Conservation (phyloP, 2,329 filamentous ascomycete genomes). For the Metarhizium anisopliae region DNA sequence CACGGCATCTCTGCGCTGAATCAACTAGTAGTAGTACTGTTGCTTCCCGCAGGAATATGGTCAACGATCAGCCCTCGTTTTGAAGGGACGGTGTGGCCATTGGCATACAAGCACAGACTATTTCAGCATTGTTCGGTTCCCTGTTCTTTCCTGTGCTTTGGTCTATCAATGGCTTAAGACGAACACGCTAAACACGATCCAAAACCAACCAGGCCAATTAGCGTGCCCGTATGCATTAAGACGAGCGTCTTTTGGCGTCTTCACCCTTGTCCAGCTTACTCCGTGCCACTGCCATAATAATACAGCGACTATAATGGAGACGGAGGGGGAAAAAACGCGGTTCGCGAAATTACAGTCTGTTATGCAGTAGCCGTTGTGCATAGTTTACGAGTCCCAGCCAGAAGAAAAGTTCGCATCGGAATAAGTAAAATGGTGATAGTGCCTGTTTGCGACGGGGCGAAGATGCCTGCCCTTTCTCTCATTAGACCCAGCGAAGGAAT, state of each 20-base stretch:
- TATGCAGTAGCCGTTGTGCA: background rate
- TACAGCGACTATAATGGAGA: no score
- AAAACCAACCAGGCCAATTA: no score
- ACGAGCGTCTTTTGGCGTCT: conserved; percentile 1
- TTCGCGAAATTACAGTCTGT: conserved; percentile 1
- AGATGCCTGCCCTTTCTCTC: background rate
- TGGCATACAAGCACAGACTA: background rate
- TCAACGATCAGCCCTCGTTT: background rate
- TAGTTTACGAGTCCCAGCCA: background rate
- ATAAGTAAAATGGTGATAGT: no score
- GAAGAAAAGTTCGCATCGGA: background rate
- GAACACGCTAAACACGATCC: background rate
- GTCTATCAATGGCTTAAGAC: background rate
- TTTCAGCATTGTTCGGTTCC: background rate
- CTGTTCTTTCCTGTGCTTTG: background rate
- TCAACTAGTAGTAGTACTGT: background rate
- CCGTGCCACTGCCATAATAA: no score
- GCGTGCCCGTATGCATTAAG: background rate
- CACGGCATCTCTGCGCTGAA: no score
- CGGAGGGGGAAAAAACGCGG: background rate
- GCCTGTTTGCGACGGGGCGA: background rate
- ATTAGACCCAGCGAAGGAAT: background rate
- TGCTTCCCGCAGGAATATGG: background rate
- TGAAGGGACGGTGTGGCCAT: background rate
- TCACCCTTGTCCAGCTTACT: background rate